Evolutionary conservation across 495 filamentous ascomycete species (phyloP), one percentile per base, ranked within the genome.

Genomic region (Venustampulla echinocandica): DNA sequence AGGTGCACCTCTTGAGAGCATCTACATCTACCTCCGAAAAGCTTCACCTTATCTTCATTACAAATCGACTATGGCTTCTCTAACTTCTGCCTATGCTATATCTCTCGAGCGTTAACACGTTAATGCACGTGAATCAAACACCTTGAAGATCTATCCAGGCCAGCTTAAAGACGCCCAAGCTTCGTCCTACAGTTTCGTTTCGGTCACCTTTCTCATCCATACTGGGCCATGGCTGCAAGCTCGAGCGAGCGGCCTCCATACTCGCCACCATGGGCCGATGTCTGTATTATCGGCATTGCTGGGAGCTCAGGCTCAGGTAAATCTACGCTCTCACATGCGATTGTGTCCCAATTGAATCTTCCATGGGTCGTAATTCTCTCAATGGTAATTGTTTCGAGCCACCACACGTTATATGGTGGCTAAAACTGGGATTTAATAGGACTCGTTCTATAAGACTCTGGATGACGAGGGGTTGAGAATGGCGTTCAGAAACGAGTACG

Each of bases 351-450:
- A 47, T 65, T 98, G 54, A 95, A 90, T 65, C 69, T 97, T 42
- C 92, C 92, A 34, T 98, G 92, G 92, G 92, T 98, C 27, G 87
- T 96, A 22, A 95, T 98, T 62, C 65, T 98, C 52, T 90, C 88
- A 24, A 96, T 98, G 79, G 89, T 94, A 74, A 60, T 67, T 51
- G 23, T 11, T 32, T 24, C 45, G 17, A 13, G 39, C 22, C n/a
- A 37, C 20, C 38, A 5, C 14, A 18, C n/a, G 42, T 34, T 17
- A 7, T 11, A 37, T 6, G 6, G 5, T 9, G 34, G 10, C 5
- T 4, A 6, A 40, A 22, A 10, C 7, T 20, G 37, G 6, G 11
- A 21, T 6, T 40, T 6, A 20, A 19, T 19, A 95, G 89, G 92
- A 98, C 61, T 95, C 89, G 1, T 98, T 93, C 62, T 98, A 98